Conservation (phyloP, 2,329 filamentous ascomycete species). For the Biscogniauxia marginata region DNA sequence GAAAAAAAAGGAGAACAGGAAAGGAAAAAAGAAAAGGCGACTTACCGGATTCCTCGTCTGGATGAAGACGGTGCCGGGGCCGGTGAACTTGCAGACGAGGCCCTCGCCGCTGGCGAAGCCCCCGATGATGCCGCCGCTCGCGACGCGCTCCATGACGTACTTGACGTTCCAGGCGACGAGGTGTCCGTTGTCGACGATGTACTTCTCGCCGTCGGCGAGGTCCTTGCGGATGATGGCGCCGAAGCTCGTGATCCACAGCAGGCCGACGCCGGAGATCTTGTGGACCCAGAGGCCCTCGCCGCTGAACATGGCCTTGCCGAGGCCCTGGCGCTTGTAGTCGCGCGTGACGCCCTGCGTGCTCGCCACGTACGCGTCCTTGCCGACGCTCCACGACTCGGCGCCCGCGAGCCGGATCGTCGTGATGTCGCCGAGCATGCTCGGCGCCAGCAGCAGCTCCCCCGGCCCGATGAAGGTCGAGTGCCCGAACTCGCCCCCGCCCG, state of each 20-base stretch:
- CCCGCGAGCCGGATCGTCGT: slow-evolving; percentile 74
- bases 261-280: slow-evolving; percentile 75
- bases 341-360: slow-evolving; percentile 84
- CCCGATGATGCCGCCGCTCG: slow-evolving; percentile 92
- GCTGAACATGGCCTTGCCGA: slow-evolving; percentile 89
- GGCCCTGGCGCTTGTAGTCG: slow-evolving; percentile 80
- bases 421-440: slow-evolving; percentile 78
- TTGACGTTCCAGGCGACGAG: slow-evolving; percentile 96
- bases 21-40: slow-evolving; percentile 13
- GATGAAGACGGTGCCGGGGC: slow-evolving; percentile 86
- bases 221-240: slow-evolving; percentile 95
- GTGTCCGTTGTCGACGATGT: slow-evolving; percentile 91
- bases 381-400: slow-evolving; percentile 76
- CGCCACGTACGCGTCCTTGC: slow-evolving; percentile 82
- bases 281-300: slow-evolving; percentile 92
- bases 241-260: slow-evolving; percentile 90
- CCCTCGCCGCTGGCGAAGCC: slow-evolving; percentile 79
- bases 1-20: background rate
- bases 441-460: slow-evolving; percentile 84
- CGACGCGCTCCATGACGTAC: slow-evolving; percentile 85
- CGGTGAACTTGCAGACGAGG: slow-evolving; percentile 90
- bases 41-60: slow-evolving; percentile 84
- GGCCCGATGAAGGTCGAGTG: slow-evolving; percentile 83
- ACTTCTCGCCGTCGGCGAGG: slow-evolving; percentile 72
- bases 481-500: slow-evolving; percentile 75